phyloP scores from a whole-genome alignment of 2,329 filamentous ascomycete genomes.

The Cytospora schulzeri region DNA sequence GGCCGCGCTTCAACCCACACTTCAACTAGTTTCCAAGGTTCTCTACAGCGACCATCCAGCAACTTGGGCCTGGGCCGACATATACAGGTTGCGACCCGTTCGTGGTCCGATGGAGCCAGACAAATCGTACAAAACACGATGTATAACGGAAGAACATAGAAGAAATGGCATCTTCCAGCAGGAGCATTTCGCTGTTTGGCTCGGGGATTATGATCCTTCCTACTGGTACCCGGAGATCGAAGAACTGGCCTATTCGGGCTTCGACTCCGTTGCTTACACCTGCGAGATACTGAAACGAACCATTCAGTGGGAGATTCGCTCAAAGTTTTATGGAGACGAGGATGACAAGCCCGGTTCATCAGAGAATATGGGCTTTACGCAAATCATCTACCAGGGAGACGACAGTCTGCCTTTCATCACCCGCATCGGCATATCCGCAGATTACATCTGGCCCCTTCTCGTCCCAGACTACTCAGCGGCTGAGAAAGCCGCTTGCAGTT shows the following conservation, averaged over 20 bases:
- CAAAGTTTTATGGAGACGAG: background rate
- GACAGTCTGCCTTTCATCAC: constrained; percentile 9
- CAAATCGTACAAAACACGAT: background rate
- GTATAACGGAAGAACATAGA: background rate
- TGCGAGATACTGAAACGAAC: constrained; percentile 20
- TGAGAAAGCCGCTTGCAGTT: constrained; percentile 23
- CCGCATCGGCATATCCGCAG: constrained; percentile 3
- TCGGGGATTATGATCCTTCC: background rate
- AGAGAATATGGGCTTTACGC: constrained; percentile 2
- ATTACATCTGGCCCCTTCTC: constrained; percentile 23
- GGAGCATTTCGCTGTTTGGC: background rate
- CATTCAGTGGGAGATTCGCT: constrained; percentile 11
- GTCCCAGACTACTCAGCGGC: constrained; percentile 21
- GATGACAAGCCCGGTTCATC: background rate
- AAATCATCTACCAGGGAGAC: background rate
- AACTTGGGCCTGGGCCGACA: constrained; percentile 21
- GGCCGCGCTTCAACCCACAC: constrained; percentile 23
- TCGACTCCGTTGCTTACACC: constrained; percentile 15
- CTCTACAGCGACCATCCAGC: constrained; percentile 21
- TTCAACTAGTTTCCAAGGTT: constrained; percentile 21
- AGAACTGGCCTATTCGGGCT: background rate
- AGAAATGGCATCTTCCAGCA: background rate
- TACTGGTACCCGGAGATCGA: constrained; percentile 11
- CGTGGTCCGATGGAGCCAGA: background rate
- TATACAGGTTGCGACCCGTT: constrained; percentile 9